Evolutionary conservation across 2,329 filamentous ascomycete genomes (phyloP).

Genomic region (Triangularia setosa): DNA sequence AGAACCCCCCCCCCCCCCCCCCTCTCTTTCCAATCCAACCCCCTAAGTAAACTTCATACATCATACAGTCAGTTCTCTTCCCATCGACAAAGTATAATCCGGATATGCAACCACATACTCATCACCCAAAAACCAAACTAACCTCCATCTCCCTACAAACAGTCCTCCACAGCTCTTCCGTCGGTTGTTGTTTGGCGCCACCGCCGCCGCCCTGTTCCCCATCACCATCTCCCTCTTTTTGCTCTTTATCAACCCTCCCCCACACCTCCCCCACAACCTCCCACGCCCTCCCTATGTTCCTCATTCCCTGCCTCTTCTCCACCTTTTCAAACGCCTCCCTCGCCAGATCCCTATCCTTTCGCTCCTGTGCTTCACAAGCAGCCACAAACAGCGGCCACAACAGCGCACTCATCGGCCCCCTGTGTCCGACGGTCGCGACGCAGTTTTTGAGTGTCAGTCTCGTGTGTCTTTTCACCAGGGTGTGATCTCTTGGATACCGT

Average conservation of each 20-base stretch:
- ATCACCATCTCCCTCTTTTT: slow-evolving; percentile 43
- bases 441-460: slow-evolving; percentile 51
- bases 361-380: slow-evolving; percentile 53
- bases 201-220: slow-evolving; percentile 36
- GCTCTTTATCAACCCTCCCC: slow-evolving; percentile 55
- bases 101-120: no score
- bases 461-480: slow-evolving; percentile 51
- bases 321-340: slow-evolving; percentile 49
- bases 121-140: slow-evolving; percentile 55
- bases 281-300: slow-evolving; percentile 60
- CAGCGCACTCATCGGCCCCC: slow-evolving; percentile 59
- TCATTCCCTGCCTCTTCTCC: slow-evolving; percentile 59
- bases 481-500: slow-evolving; percentile 42
- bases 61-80: no score
- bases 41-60: no score
- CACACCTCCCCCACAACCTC: slow-evolving; percentile 59
- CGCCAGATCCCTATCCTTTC: slow-evolving; percentile 49
- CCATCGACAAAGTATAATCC: no score
- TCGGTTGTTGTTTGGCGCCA: slow-evolving; percentile 56
- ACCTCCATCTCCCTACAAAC: slow-evolving; percentile 58
- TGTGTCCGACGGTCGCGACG: slow-evolving; percentile 49
- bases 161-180: slow-evolving; percentile 48
- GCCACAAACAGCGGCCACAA: slow-evolving; percentile 64
- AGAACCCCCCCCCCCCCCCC: no score
- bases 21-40: no score